Base-by-base conservation (phyloP, 352 stramenopile species). In the Pythium brachiatum region DNA sequence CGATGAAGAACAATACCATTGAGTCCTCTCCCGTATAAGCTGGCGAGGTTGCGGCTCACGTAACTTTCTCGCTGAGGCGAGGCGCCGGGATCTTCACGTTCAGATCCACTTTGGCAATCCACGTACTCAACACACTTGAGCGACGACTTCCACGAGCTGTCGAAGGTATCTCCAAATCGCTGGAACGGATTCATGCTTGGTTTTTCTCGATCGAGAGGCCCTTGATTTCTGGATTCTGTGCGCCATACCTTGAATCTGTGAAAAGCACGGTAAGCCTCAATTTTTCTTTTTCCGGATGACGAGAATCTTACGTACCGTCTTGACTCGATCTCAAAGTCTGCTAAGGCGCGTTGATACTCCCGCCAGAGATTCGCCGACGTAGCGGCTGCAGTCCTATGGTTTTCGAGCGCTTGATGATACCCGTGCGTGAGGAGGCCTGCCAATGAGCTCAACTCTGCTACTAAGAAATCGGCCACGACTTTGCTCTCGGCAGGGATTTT, bases 1-100 rank as follows among this genome's bases (percentile, higher is more conserved):
- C 56, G 32, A 23, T 57, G 32, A 3, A 79, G 26, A 15, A 73
- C 26, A 32, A 77, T 38, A 9, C 51, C 69, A 53, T 79, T 79
- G 20, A 77, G 58, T 26, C 72, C 72, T 44, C 68, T 53, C 15
- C 25, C 57, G 57, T 67, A 69, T 23, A 76, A 38, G 26, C 25
- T 38, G 31, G 64, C 31, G 16, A 74, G 46, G 8, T 51, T 44
- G 12, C 41, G 32, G 44, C 47, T 66, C 43, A 73, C 11, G 1
- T 18, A 44, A 36, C 53, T 68, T 44, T 58, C 53, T 26, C 54
- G 12, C 0, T 48, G 18, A 68, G 27, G 36, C 16, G 54, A 58
- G 8, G 20, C 23, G 15, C 54, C 5, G 29, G 20, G 55, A 34
- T 39, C 27, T 2, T 63, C 62, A 18, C 21, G 12, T 34, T 32